A percentile compares a stretch with the other conserved stretches of the same genome.
phyloP scores from a whole-genome alignment of 169 alveolate genomes.

The Condylostoma magnum region DNA sequence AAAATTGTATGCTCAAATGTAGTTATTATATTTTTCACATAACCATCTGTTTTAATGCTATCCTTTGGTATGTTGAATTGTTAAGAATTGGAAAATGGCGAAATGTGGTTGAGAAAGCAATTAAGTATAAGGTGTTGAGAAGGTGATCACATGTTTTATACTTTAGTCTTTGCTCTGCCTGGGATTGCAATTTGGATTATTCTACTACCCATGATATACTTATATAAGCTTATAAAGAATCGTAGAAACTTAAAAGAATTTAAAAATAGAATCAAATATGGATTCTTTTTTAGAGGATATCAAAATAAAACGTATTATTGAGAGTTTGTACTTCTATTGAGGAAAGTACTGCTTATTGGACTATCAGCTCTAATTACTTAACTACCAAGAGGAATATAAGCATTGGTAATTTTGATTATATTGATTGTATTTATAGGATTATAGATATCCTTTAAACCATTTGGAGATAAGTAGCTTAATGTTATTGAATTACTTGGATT shows the following conservation, averaged over 20 bases:
- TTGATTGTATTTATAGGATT: neutral
- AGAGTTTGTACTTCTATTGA: conserved; percentile 35
- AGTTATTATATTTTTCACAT: conserved; percentile 44
- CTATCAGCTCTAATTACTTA: conserved; percentile 1
- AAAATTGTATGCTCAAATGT: conserved; percentile 27
- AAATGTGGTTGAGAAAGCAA: conserved; percentile 15
- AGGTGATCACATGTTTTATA: conserved; percentile 13
- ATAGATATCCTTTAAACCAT: neutral
- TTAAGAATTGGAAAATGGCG: conserved; percentile 31
- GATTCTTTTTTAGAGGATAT: conserved; percentile 48
- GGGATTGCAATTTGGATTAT: conserved; percentile 41
- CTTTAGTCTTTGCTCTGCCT: conserved; percentile 38
- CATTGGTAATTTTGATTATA: neutral
- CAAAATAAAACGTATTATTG: conserved; percentile 28
- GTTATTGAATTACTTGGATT: neutral
- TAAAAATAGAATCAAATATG: conserved; percentile 25
- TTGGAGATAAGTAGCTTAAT: neutral
- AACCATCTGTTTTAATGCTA: conserved; percentile 39
- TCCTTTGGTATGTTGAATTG: conserved; percentile 40
- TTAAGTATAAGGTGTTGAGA: conserved; percentile 27
- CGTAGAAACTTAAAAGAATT: neutral
- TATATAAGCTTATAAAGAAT: neutral
- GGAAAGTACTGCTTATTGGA: conserved; percentile 33
- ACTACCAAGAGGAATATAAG: neutral
- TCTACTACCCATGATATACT: conserved; percentile 39